Evolutionary conservation across 495 filamentous ascomycete species (phyloP), one percentile per base, ranked within the genome.

Genomic region (Penicillium daleae): DNA sequence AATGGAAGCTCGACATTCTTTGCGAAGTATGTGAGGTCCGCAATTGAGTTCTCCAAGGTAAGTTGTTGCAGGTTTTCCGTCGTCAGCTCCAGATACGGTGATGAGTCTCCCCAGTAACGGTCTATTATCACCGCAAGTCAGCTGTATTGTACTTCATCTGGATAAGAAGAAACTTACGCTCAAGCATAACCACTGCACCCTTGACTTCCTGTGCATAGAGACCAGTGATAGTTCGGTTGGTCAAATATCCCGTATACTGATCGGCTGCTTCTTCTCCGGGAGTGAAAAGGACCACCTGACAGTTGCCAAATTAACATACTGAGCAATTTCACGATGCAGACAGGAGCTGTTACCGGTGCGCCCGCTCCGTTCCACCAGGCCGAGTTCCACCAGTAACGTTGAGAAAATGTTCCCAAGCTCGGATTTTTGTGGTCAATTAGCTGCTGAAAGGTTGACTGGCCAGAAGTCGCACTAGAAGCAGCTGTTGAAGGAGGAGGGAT

Each of bases 11-110:
- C 68, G 31, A 83, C 82, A 59, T 80, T 85, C 59, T 82, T 80
- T 19, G 87, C 87, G 71, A 91, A 88, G 73, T 89, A 80, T 27
- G 78, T 80, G 22, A 88, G 74, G 62, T 91, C 88, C 21, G 82
- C 77, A 66, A 90, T 81, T 6, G 84, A 78, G 63, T 91, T 83
- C 49, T 86, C 75, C 35, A 90, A 76, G 5, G 87, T 91, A 59
- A 90, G 77, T 46, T 87, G 80, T 67, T 85, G 78, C 68, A 90
- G 71, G 21, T 83, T 88, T 61, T 86, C 72, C 9, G 82, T 73
- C 1, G 79, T 85, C 56, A 89, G 71, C 19, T 74, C 69, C 15
- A 75, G 70, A 64, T 81, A 89, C 2, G 88, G 88, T 1, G 86
- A 86, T 7, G 85, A 88, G 56, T 76, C 75, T 40, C 86, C 86